Conservation (phyloP, 371 early-diverging fungal species). For the Smittium culicis region DNA sequence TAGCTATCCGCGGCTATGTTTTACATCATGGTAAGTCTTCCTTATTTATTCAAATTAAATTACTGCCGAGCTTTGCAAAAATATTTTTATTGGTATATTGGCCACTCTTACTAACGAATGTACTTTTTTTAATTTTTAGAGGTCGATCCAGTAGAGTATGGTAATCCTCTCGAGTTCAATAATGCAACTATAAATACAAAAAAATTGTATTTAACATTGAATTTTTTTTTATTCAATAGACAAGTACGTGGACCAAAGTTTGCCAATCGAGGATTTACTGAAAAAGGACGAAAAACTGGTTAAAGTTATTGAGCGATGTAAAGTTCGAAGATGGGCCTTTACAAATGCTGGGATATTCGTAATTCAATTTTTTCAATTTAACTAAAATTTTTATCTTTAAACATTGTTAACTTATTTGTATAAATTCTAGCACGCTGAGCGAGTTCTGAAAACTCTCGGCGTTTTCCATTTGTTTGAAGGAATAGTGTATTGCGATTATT, state of each 20-base stretch:
- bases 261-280: slow-evolving; percentile 53
- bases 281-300: slow-evolving; percentile 45
- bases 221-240: too few relatives aligned
- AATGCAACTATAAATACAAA: too few relatives aligned
- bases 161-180: neutral
- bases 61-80: too few relatives aligned
- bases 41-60: too few relatives aligned
- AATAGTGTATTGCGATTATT: slow-evolving; percentile 63
- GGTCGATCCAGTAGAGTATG: slow-evolving; percentile 44
- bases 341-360: slow-evolving; percentile 56
- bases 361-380: too few relatives aligned
- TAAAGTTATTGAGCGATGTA: slow-evolving; percentile 42
- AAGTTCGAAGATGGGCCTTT: slow-evolving; percentile 61
- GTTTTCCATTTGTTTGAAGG: slow-evolving; percentile 65
- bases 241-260: slow-evolving; percentile 49
- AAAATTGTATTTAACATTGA: too few relatives aligned
- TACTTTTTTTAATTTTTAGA: slow-evolving; percentile 15
- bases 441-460: slow-evolving; percentile 48
- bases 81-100: too few relatives aligned
- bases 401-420: slow-evolving; percentile 2
- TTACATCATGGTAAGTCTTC: slow-evolving; percentile 37
- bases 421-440: slow-evolving; percentile 42
- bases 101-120: too few relatives aligned
- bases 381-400: neutral
- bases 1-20: slow-evolving; percentile 61